phyloP scores from a whole-genome alignment of 306 rosid species.

The Betula pendula region DNA sequence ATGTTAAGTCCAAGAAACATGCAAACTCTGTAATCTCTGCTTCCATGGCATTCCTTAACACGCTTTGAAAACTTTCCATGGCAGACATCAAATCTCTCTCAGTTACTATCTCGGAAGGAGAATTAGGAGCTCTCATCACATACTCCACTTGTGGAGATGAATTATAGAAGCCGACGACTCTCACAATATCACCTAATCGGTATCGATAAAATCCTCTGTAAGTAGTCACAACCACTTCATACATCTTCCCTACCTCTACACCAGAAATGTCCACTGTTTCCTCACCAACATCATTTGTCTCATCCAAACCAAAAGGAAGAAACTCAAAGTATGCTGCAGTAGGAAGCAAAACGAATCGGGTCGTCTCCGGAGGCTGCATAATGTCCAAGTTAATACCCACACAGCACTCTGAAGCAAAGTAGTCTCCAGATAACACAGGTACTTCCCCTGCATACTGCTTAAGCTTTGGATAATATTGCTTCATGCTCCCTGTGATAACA shows the following conservation, averaged over 20 bases:
- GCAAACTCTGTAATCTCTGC: conserved; percentile 55
- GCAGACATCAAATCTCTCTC: conserved; percentile 58
- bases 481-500: conserved; percentile 68
- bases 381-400: conserved; percentile 62
- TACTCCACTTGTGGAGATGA: conserved; percentile 55
- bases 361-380: conserved; percentile 51
- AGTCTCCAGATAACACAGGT: conserved; percentile 62
- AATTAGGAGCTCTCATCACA: conserved; percentile 65
- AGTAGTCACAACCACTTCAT: conserved; percentile 67
- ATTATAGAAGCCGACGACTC: conserved; percentile 56
- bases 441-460: conserved; percentile 56
- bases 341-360: conserved; percentile 54
- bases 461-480: conserved; percentile 52
- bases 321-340: conserved; percentile 74
- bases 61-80: conserved; percentile 41
- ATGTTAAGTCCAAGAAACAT: conserved; percentile 45
- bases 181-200: conserved; percentile 63
- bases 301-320: conserved; percentile 57
- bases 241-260: conserved; percentile 68
- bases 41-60: conserved; percentile 31
- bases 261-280: conserved; percentile 49
- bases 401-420: conserved; percentile 61
- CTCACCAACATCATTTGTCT: conserved; percentile 18
- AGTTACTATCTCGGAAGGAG: conserved; percentile 45
- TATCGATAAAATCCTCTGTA: conserved; percentile 61